These are phyloP conservation scores for Arthrobotrys megalospora DNA, from an alignment of 2,329 filamentous ascomycete genomes.

Conservation along the genomic window DNA sequence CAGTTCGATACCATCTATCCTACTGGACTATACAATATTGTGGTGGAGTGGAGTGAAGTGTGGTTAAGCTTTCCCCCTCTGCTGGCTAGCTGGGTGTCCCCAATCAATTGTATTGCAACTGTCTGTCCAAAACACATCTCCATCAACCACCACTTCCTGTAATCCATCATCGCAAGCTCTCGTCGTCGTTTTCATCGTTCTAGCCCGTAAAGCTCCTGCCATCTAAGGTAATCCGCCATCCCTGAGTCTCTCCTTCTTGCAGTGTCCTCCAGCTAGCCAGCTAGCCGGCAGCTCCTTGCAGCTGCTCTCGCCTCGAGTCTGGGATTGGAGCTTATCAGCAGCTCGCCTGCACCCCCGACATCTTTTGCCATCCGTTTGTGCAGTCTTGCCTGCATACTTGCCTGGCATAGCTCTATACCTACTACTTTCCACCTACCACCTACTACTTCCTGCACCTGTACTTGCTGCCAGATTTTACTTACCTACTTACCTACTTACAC, in stretches of 20 bases:
- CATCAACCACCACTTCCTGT: slow-evolving; percentile 19
- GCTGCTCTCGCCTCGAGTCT: slow-evolving; percentile 1
- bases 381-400: slow-evolving; percentile 14
- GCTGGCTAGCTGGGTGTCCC: background rate
- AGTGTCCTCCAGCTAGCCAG: background rate
- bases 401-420: slow-evolving; percentile 11
- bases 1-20: background rate
- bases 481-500: slow-evolving; percentile 26
- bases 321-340: slow-evolving; percentile 21
- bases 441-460: slow-evolving; percentile 10
- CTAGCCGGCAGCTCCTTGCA: slow-evolving; percentile 3
- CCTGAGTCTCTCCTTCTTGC: background rate
- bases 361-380: slow-evolving; percentile 27
- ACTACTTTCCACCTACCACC: background rate
- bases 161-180: slow-evolving; percentile 14
- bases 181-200: slow-evolving; percentile 11
- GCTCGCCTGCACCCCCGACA: slow-evolving; percentile 22
- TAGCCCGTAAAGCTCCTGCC: slow-evolving; percentile 15
- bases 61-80: slow-evolving; percentile 16
- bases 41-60: background rate
- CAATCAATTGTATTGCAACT: background rate
- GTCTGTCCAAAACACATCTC: slow-evolving; percentile 26
- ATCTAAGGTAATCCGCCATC: slow-evolving; percentile 24
- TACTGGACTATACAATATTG: background rate
- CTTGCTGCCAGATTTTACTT: slow-evolving; percentile 28